phyloP scores from a whole-genome alignment of 164 flowering plant genomes.

The Pachysandra terminalis region DNA sequence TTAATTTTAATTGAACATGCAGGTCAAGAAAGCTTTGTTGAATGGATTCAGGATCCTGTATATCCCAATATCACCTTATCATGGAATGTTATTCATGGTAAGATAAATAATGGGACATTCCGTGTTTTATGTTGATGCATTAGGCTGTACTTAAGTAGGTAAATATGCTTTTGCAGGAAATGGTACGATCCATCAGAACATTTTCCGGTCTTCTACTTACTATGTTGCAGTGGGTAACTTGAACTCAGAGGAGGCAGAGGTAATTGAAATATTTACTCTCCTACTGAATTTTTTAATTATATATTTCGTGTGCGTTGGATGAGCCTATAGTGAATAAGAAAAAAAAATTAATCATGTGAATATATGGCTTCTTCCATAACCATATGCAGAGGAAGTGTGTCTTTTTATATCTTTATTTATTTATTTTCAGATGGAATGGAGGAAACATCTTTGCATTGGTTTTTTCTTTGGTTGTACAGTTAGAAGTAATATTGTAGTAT shows the following conservation, averaged over 20 bases:
- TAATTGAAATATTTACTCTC: slow-evolving; percentile 13
- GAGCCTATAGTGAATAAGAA: too few species aligned
- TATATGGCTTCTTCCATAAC: too few species aligned
- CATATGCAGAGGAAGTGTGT: too few species aligned
- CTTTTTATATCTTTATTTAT: too few species aligned
- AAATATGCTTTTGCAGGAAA: slow-evolving; percentile 39
- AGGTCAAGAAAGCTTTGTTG: slow-evolving; percentile 62
- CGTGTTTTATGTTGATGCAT: background rate
- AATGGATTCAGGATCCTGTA: slow-evolving; percentile 70
- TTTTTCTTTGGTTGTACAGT: background rate
- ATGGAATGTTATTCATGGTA: slow-evolving; percentile 75
- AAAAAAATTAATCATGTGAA: too few species aligned
- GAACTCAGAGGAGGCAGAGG: slow-evolving; percentile 51
- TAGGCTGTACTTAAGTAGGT: background rate
- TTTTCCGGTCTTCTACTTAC: slow-evolving; percentile 40
- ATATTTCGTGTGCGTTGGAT: too few species aligned
- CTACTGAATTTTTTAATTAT: background rate
- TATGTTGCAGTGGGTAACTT: slow-evolving; percentile 69
- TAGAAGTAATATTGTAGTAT: background rate
- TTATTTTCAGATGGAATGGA: too few species aligned
- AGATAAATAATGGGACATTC: background rate
- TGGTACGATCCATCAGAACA: slow-evolving; percentile 52
- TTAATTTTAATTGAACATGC: slow-evolving; percentile 18
- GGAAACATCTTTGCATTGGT: too few species aligned
- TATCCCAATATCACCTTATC: slow-evolving; percentile 65